Evolutionary conservation across 768 basidiomycete genomes (phyloP).

Genomic region (Tylopilus cervinicoccineus): DNA sequence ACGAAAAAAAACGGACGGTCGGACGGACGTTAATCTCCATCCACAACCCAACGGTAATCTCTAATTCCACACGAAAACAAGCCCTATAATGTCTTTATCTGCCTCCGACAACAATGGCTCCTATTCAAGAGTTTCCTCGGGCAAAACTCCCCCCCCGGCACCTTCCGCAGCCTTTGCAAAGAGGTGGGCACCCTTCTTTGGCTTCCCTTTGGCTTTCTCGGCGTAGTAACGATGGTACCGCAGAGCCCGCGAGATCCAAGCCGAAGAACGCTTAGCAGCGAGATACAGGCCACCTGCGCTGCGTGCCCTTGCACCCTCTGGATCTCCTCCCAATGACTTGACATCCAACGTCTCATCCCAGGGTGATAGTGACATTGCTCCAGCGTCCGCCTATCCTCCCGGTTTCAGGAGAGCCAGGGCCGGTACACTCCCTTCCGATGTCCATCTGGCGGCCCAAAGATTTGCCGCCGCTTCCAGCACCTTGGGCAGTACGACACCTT

Average conservation of each 20-base stretch:
- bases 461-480: conserved; percentile 67
- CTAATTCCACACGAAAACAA: conserved; percentile 61
- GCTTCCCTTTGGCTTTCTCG: conserved; percentile 12
- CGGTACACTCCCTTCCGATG: conserved; percentile 95
- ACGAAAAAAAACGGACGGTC: conserved; percentile 34
- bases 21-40: conserved; percentile 30
- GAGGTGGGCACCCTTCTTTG: conserved; percentile 47
- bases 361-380: conserved; percentile 53
- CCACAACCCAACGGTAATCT: conserved; percentile 57
- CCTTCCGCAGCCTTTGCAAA: conserved; percentile 88
- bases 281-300: conserved; percentile 83
- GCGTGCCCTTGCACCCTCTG: conserved; percentile 60
- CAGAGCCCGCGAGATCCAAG: conserved; percentile 84
- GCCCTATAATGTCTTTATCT: conserved; percentile 89
- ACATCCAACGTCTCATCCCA: conserved; percentile 54
- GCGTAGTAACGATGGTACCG: conserved; percentile 11
- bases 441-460: conserved; percentile 81
- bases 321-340: conserved; percentile 69
- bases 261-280: conserved; percentile 60
- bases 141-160: conserved; percentile 87
- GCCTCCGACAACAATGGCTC: conserved; percentile 76
- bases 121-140: conserved; percentile 79
- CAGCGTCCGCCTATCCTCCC: conserved; percentile 74
- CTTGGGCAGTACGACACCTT: conserved; percentile 45
- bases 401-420: conserved; percentile 95